phyloP scores from a whole-genome alignment of 345 rosid species.

The Citropsis articulata region DNA sequence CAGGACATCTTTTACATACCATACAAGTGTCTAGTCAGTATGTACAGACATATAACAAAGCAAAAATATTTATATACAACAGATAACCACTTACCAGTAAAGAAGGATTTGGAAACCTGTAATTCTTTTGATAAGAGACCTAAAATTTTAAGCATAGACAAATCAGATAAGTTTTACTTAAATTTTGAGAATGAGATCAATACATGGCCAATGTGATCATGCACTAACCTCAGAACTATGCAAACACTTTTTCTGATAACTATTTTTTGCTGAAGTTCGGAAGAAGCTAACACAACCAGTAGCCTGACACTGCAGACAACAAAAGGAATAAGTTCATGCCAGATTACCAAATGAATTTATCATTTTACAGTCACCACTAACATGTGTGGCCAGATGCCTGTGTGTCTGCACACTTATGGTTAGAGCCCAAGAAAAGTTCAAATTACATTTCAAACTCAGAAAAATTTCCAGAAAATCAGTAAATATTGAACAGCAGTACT shows the following conservation, averaged over 20 bases:
- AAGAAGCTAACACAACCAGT: constrained; percentile 31
- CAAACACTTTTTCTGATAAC: constrained; percentile 40
- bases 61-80: neutral
- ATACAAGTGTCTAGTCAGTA: too few species aligned
- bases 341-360: neutral
- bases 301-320: constrained; percentile 35
- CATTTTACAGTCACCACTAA: neutral
- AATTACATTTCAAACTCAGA: neutral
- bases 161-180: neutral
- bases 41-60: neutral
- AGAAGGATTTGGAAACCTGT: constrained; percentile 31
- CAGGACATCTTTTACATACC: neutral
- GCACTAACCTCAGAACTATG: constrained; percentile 53
- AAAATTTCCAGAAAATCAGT: neutral
- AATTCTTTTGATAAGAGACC: constrained; percentile 45
- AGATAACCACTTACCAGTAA: constrained; percentile 41
- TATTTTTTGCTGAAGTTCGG: constrained; percentile 35
- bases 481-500: neutral
- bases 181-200: neutral
- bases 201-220: neutral
- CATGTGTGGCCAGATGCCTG: neutral
- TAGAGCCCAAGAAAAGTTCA: neutral
- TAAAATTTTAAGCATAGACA: constrained; percentile 11
- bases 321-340: neutral
- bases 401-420: neutral